Conservation (phyloP, 768 basidiomycete species). For the Scleroderma citrinum region DNA sequence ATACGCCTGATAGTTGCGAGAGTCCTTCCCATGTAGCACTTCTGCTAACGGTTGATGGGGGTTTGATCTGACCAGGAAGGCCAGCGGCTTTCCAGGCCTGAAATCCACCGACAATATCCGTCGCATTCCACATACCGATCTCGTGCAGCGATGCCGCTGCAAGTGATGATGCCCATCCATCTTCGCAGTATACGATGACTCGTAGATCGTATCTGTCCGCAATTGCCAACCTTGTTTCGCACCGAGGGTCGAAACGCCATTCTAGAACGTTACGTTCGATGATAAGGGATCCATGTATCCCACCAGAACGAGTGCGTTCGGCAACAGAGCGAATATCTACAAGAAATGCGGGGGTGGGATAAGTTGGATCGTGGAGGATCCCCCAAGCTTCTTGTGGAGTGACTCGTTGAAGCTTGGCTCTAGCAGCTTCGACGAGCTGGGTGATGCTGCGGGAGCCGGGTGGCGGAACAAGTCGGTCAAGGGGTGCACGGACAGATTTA, state of each 20-base stretch:
- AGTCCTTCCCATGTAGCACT: slow-evolving; percentile 26
- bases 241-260: slow-evolving; percentile 75
- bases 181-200: slow-evolving; percentile 70
- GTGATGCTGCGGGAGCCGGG: slow-evolving; percentile 58
- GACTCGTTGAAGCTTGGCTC: slow-evolving; percentile 60
- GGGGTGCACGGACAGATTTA: slow-evolving; percentile 52
- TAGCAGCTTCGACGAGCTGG: slow-evolving; percentile 50
- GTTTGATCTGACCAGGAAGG: slow-evolving; percentile 46
- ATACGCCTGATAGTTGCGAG: slow-evolving; percentile 23
- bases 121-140: slow-evolving; percentile 66
- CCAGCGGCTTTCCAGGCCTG: slow-evolving; percentile 66
- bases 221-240: slow-evolving; percentile 50
- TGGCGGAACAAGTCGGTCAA: slow-evolving; percentile 59
- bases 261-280: slow-evolving; percentile 76
- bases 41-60: slow-evolving; percentile 24
- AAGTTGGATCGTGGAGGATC: slow-evolving; percentile 48
- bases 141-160: slow-evolving; percentile 67
- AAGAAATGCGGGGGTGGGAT: slow-evolving; percentile 59
- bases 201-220: slow-evolving; percentile 72
- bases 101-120: slow-evolving; percentile 73
- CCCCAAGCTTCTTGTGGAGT: slow-evolving; percentile 54
- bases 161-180: slow-evolving; percentile 66
- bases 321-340: slow-evolving; percentile 71
- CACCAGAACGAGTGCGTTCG: slow-evolving; percentile 53
- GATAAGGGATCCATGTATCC: slow-evolving; percentile 61